phyloP scores from a whole-genome alignment of 2,329 filamentous ascomycete species.

The Amesomyces nigricolor region DNA sequence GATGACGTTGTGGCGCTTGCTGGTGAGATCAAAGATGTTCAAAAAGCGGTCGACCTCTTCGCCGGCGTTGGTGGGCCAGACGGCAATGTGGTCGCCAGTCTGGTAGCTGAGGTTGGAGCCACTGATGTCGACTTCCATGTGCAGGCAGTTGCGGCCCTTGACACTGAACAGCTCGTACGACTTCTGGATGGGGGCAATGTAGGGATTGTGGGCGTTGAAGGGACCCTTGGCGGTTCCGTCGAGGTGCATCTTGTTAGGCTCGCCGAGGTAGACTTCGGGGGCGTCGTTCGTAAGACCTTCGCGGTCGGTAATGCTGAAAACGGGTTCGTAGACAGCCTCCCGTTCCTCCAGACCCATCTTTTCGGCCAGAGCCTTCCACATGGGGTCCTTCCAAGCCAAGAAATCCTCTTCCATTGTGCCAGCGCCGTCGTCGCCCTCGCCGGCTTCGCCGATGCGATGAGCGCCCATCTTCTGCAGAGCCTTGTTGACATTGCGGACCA shows the following conservation, averaged over 20 bases:
- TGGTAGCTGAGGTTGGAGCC: constrained; percentile 88
- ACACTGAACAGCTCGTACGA: constrained; percentile 87
- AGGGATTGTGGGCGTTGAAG: constrained; percentile 95
- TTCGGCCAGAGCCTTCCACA: constrained; percentile 83
- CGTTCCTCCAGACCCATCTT: constrained; percentile 90
- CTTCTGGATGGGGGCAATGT: constrained; percentile 86
- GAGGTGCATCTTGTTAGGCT: constrained; percentile 94
- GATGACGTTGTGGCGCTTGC: constrained; percentile 77
- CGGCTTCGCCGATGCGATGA: constrained; percentile 75
- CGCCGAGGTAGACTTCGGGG: constrained; percentile 83
- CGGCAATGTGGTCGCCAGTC: constrained; percentile 92
- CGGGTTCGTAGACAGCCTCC: constrained; percentile 90
- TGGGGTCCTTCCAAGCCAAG: constrained; percentile 97
- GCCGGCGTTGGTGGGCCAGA: constrained; percentile 96
- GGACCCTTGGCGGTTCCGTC: constrained; percentile 78
- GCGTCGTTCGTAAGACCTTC: constrained; percentile 68
- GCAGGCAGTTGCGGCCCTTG: constrained; percentile 89
- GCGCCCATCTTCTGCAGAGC: constrained; percentile 77
- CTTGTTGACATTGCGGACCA: constrained; percentile 89
- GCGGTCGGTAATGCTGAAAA: constrained; percentile 76
- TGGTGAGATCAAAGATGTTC: constrained; percentile 65
- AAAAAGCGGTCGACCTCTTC: constrained; percentile 89
- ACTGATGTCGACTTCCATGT: constrained; percentile 89
- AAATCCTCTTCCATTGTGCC: constrained; percentile 99
- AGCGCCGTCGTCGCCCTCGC: constrained; percentile 94